phyloP scores from a whole-genome alignment of 257 asterid species.

The Petunia secreta region DNA sequence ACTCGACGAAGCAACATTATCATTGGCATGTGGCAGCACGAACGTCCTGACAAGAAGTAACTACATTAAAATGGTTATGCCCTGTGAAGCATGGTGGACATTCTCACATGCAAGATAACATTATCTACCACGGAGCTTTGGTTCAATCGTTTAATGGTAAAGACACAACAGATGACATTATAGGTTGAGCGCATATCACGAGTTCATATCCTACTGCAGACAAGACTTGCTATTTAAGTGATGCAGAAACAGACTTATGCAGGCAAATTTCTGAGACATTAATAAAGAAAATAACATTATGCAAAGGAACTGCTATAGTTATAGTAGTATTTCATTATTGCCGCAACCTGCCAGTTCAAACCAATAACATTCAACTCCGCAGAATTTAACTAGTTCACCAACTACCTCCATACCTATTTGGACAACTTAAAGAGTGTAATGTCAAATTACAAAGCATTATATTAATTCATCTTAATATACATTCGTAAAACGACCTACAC shows the following conservation, averaged over 20 bases:
- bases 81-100: no score
- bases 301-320: no score
- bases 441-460: not conserved
- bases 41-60: not conserved
- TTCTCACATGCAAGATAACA: not conserved
- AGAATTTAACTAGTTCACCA: not conserved
- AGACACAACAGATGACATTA: no score
- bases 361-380: not conserved
- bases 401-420: not conserved
- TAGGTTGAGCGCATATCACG: no score
- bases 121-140: not conserved
- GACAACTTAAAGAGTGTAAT: not conserved
- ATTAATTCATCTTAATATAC: constrained; percentile 15
- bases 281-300: no score
- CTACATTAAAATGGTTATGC: not conserved
- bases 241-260: no score
- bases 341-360: no score
- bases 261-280: no score
- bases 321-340: no score
- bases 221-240: no score
- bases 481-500: constrained; percentile 9
- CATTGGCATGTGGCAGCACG: not conserved
- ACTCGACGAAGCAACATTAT: not conserved
- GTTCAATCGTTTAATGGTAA: no score
- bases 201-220: no score